A percentile compares a stretch with the other conserved stretches of the same genome.
Evolutionary conservation across 164 flowering plant genomes (phyloP).

Genomic region (Stephania japonica): DNA sequence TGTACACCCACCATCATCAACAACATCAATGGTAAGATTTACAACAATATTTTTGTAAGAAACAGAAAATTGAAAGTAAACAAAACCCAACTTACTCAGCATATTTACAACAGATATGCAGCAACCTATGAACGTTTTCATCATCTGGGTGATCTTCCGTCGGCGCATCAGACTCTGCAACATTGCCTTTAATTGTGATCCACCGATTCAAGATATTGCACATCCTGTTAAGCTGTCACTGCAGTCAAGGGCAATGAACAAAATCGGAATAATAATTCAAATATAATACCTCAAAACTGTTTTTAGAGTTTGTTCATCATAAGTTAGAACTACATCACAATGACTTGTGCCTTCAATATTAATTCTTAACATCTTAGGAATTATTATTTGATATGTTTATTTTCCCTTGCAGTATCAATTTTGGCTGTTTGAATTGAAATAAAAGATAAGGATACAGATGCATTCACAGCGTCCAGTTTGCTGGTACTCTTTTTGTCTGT

Average conservation of each 20-base stretch:
- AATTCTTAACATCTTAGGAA: background rate
- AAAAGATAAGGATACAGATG: slow-evolving; percentile 59
- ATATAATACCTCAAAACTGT: too few relatives aligned
- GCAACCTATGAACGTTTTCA: slow-evolving; percentile 37
- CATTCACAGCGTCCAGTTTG: slow-evolving; percentile 26
- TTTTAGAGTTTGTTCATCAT: too few relatives aligned
- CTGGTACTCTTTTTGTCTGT: slow-evolving; percentile 16
- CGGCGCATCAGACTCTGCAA: slow-evolving; percentile 2
- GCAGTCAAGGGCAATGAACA: slow-evolving; percentile 31
- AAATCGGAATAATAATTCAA: background rate
- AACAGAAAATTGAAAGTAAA: background rate
- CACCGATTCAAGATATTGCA: slow-evolving; percentile 42
- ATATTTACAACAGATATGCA: slow-evolving; percentile 41
- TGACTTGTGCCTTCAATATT: background rate
- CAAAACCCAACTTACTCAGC: slow-evolving; percentile 15
- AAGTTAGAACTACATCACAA: background rate
- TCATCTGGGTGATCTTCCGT: slow-evolving; percentile 22
- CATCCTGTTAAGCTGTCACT: slow-evolving; percentile 48
- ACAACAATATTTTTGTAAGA: background rate
- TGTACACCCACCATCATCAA: background rate
- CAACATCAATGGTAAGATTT: background rate
- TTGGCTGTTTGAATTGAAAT: background rate
- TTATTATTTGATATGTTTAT: too few relatives aligned
- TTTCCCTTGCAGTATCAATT: background rate
- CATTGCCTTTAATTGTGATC: slow-evolving; percentile 26